phyloP scores from a whole-genome alignment of 805 yeast species.

The Starmerella riodocensis region DNA sequence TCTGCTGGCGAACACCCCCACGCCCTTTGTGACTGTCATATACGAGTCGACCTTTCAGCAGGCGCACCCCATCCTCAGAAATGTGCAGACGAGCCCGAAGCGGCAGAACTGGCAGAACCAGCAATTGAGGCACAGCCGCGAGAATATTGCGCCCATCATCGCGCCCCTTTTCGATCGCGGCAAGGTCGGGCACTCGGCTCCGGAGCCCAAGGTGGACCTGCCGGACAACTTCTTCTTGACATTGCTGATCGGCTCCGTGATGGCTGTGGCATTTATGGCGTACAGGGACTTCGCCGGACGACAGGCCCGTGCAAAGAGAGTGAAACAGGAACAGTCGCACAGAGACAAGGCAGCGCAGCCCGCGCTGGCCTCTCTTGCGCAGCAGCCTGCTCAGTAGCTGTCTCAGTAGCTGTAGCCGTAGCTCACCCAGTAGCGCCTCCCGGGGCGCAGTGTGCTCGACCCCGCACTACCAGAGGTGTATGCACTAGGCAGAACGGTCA shows the following conservation, averaged over 20 bases:
- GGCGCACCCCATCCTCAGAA: slow-evolving; percentile 20
- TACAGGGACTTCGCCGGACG: slow-evolving; percentile 7
- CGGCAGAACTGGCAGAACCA: slow-evolving; percentile 21
- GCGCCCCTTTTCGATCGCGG: slow-evolving; percentile 17
- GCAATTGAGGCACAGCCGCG: slow-evolving; percentile 8
- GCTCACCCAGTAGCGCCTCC: too few species aligned
- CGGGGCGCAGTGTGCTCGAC: too few species aligned
- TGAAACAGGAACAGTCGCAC: too few species aligned
- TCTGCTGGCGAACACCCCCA: slow-evolving; percentile 35
- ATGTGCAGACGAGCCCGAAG: slow-evolving; percentile 23
- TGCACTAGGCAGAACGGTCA: too few species aligned
- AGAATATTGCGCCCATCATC: slow-evolving; percentile 16
- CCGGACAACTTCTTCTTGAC: slow-evolving; percentile 20
- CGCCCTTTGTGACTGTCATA: slow-evolving; percentile 55
- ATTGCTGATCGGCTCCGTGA: slow-evolving; percentile 15
- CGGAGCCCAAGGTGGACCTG: slow-evolving; percentile 14
- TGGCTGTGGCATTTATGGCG: slow-evolving; percentile 12
- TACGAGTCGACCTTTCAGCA: slow-evolving; percentile 34
- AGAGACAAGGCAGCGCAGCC: too few species aligned
- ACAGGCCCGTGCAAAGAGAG: not conserved
- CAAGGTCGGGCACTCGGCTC: slow-evolving; percentile 12
- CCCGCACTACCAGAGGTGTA: too few species aligned
- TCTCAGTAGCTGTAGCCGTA: too few species aligned
- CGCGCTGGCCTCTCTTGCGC: too few species aligned
- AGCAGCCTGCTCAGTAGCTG: too few species aligned